Conservation (phyloP, 2,329 filamentous ascomycete species). For the Akanthomyces dipterigenus region DNA sequence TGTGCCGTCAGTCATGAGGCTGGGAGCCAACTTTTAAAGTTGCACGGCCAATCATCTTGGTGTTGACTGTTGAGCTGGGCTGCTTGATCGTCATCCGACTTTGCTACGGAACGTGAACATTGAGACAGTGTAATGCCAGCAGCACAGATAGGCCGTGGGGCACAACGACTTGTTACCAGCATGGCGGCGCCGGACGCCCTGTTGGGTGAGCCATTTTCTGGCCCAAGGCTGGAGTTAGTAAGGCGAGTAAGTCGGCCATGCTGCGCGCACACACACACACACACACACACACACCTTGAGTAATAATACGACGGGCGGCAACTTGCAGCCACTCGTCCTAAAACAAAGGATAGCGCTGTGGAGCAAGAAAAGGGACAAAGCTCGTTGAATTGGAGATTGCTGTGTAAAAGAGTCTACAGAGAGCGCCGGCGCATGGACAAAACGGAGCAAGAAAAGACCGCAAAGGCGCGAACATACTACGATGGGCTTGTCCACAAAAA, state of each 20-base stretch:
- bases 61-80: background rate
- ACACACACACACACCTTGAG: background rate
- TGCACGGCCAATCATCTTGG: background rate
- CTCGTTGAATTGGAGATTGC: background rate
- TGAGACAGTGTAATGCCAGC: background rate
- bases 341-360: slow-evolving; percentile 8
- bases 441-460: background rate
- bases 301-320: background rate
- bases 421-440: background rate
- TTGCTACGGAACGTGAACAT: background rate
- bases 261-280: background rate
- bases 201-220: slow-evolving; percentile 5
- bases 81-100: background rate
- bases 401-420: background rate
- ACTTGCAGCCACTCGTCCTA: background rate
- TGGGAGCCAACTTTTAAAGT: background rate
- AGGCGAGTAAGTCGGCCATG: background rate
- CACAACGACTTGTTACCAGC: background rate
- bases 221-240: background rate
- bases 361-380: background rate
- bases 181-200: background rate
- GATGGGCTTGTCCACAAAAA: background rate
- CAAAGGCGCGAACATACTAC: background rate
- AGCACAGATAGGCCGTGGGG: background rate
- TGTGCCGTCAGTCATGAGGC: background rate